Base-by-base conservation (phyloP, 2,329 filamentous ascomycete genomes). In the Shiraia bambusicola region DNA sequence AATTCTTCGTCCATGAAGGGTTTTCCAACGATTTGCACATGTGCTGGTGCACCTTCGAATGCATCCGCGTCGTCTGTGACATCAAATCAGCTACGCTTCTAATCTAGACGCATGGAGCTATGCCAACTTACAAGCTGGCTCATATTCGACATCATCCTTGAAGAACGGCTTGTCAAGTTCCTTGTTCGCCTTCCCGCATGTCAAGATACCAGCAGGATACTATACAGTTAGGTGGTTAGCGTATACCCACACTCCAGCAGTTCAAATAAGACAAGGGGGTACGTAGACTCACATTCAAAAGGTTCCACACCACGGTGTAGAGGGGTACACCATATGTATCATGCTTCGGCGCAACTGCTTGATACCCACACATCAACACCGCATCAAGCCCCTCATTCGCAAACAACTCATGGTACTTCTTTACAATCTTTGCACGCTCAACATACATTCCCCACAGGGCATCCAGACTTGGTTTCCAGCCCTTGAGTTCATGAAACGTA, bases 131-230 rank as follows among this genome's bases (percentile, higher is more conserved):
- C 58, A 73, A 24, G 56, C 48, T 15, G 68, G 68, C 30, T 69
- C 61, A 42, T 69, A 70, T 4, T 33, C 37, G 4, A 63, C 61
- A 2, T 50, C 52, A 2, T 54, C 42, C 22, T 56, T 54, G 14
- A 61, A 17, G 34, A 70, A 70, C 4, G 54, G 44, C 10, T 40
- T 58, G 45, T 78, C 77, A 17, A 68, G 43, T 5, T 61, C 56
- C 39, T 71, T 72, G 0, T 71, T 66, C 2, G 73, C 73, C 12
- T 61, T 69, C 2, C 69, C 63, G 41, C 69, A 74, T 0, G 73
- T 74, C 37, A 81, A 64, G 2, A 77, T 69, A 6, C 72, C 76
- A 3, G 75, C 71, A 3, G 77, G 77, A 52, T 76, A 79, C 72
- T 77, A 40, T 3, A n/a, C 16, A 31, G 12, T 32, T 17, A 4